Evolutionary conservation across 192 early-diverging fungal species (phyloP).

Genomic region (Backusella sp.): DNA sequence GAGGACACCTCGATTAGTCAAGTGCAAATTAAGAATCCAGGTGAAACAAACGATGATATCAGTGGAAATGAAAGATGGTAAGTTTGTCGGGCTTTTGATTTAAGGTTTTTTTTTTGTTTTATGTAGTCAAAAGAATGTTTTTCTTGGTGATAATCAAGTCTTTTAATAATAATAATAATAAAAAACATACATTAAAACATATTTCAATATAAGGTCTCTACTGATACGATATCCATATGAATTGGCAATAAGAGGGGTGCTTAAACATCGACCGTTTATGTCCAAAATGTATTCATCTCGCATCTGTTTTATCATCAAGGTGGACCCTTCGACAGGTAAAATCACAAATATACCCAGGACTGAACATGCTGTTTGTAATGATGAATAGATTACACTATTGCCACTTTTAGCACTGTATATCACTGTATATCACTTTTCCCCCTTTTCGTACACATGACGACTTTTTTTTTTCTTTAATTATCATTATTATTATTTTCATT

Average conservation of each 20-base stretch:
- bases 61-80: slow-evolving; percentile 14
- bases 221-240: slow-evolving; percentile 30
- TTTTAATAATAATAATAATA: not conserved
- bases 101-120: not conserved
- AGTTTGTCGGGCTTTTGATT: not conserved
- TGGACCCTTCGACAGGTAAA: slow-evolving; percentile 24
- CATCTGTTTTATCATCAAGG: slow-evolving; percentile 16
- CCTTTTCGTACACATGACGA: too few relatives aligned
- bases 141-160: too few relatives aligned
- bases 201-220: slow-evolving; percentile 15
- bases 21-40: slow-evolving; percentile 10
- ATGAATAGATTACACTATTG: not conserved
- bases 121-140: not conserved
- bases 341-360: slow-evolving; percentile 12
- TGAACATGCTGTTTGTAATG: slow-evolving; percentile 8
- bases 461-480: too few relatives aligned
- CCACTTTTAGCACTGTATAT: too few relatives aligned
- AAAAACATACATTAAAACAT: not conserved
- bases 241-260: slow-evolving; percentile 25
- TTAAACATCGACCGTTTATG: slow-evolving; percentile 25
- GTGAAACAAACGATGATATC: slow-evolving; percentile 3
- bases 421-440: too few relatives aligned
- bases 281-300: slow-evolving; percentile 12
- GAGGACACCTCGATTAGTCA: not conserved
- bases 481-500: too few relatives aligned